A percentile compares a stretch with the other conserved stretches of the same genome.
Conservation (phyloP, 1,139 yeast genomes). For the Candida sp. region DNA sequence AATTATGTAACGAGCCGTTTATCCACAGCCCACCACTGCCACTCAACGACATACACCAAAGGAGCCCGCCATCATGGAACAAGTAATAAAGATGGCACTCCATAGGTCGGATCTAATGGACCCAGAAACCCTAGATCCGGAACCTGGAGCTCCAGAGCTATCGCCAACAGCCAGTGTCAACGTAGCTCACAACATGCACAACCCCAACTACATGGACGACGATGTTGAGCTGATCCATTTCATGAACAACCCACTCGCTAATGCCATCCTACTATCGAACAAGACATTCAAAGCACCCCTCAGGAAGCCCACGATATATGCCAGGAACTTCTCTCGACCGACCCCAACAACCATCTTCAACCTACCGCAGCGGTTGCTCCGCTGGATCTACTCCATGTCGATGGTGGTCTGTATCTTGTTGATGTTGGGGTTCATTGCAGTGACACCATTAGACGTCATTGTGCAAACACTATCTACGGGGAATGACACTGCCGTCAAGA, state of each 20-base stretch:
- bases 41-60: no score
- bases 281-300: slow-evolving; percentile 3
- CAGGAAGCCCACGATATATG: slow-evolving; percentile 10
- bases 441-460: slow-evolving; percentile 77
- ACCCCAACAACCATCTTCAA: slow-evolving; percentile 16
- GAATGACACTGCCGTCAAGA: slow-evolving; percentile 62
- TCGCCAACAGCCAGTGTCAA: not conserved
- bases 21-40: not conserved
- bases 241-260: not conserved
- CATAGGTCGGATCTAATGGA: not conserved
- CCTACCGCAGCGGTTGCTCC: slow-evolving; percentile 41
- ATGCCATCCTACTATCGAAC: not conserved
- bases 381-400: slow-evolving; percentile 62
- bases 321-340: slow-evolving; percentile 6
- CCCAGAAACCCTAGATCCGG: not conserved
- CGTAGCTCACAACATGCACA: not conserved
- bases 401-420: slow-evolving; percentile 53
- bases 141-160: not conserved
- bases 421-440: slow-evolving; percentile 60
- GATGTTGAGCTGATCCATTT: not conserved
- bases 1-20: not conserved
- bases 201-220: not conserved
- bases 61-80: not conserved
- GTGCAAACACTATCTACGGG: slow-evolving; percentile 60
- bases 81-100: not conserved